Base-by-base conservation (phyloP, 2,329 filamentous ascomycete species). In the Colletotrichum cordylinicola region DNA sequence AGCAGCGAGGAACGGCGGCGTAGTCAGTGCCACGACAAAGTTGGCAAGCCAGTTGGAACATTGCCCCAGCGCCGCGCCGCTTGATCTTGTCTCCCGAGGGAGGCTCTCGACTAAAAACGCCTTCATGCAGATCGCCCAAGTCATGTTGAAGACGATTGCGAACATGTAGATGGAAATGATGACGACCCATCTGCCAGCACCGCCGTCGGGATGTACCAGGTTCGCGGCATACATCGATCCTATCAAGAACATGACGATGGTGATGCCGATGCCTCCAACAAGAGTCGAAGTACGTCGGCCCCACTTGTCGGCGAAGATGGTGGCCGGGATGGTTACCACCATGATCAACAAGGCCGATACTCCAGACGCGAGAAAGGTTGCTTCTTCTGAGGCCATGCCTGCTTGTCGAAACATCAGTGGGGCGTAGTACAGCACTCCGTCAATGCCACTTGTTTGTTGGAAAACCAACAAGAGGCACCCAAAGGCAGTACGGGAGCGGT, bases 361-460 rank as follows among this genome's bases (percentile, higher is more conserved):
- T 0, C 91, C 91, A 0, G 91, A 92, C 0, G 91, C 91, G 12
- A 93, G 83, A 74, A 92, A 90, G 0, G 87, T 88, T 2, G 88
- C 87, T 72, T 87, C 85, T 10, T 88, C 85, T 2, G 88, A 89
- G 12, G 85, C 84, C 4, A 93, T 85, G 0, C 92, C 92, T 0
- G 92, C 90, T 72, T 92, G 90, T 33, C 87, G 84, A 77, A 93
- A 93, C 0, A 93, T 82, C 0, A 90, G 83, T 0, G 92, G 92
- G 0, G 91, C 90, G 73, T 93, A 93, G 77, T 91, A 92, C 5
- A 93, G 83, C 1, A 93, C 88, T 1, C 90, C 91, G 55, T 93
- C 91, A 55, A 93, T 92, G 0, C 91, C 91, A 29, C 85, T 88
- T 12, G 92, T 84, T 67, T 93, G 91, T 73, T 91, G 88, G 6